Evolutionary conservation across 176 grass and related monocot genomes (phyloP), one percentile per base, ranked within the genome.

Genomic region (Zea luxurians): DNA sequence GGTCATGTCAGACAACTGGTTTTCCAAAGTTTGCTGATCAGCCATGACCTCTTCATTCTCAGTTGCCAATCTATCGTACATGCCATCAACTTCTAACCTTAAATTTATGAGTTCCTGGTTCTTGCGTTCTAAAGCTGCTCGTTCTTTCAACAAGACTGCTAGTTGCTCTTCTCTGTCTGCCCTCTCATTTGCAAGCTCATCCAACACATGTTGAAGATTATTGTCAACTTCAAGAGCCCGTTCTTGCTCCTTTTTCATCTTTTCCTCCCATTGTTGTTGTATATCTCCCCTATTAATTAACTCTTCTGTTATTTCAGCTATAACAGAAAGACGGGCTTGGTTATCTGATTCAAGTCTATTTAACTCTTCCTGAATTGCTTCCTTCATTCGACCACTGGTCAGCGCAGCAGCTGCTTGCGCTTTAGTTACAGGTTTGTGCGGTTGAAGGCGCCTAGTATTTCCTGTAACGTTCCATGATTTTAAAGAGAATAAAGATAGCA

Each of bases 361-460:
- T 66, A 95, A 44, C 76, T 99, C 96, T 83, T 78, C 71, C 16
- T 35, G 61, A 73, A 95, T 83, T 82, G 71, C 76, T 48, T 93
- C 86, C 80, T 86, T 86, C 86, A 92, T 99, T 87, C 90, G 79
- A 58, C 96, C 96, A 87, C 78, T 85, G 69, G 83, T 91, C 44
- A 99, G 64, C 47, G 90, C 89, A 80, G 91, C 89, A 43, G 96
- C 96, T 58, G 84, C 92, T 79, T 99, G 96, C 54, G 88, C 96
- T 87, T 90, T 99, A 57, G 88, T 99, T 75, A 95, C 92, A 82
- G 90, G 90, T 75, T 84, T 99, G 77, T 87, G 74, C 57, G 90
- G 96, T 86, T 89, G 92, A 81, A 99, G 92, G 57, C 88, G 86
- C 77, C 96, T 99, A 21, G 89, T 90, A 59, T 99, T 99, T 82